Evolutionary conservation across 352 stramenopile species (phyloP).

Genomic region (Phytopythium vexans): DNA sequence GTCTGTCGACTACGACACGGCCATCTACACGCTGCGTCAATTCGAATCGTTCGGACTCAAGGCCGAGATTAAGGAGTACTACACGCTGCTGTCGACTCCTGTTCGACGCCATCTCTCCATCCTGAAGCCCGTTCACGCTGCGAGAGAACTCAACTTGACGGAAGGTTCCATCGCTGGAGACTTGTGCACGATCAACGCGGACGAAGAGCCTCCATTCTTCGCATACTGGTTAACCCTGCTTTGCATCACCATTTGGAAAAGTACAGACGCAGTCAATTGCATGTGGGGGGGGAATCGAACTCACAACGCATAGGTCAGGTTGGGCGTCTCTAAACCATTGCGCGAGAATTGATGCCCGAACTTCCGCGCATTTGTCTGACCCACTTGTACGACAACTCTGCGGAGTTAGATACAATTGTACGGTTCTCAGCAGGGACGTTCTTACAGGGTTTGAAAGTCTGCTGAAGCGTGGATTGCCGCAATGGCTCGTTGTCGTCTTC

Average conservation of each 20-base stretch:
- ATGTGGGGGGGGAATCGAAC: no score
- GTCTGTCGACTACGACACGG: constrained; percentile 29
- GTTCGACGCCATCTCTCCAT: no score
- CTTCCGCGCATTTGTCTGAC: no score
- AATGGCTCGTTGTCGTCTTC: constrained; percentile 1
- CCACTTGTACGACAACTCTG: no score
- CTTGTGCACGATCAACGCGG: constrained; percentile 28
- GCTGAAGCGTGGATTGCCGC: constrained; percentile 15
- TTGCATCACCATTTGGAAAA: no score
- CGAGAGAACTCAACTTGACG: constrained; percentile 30
- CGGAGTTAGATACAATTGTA: no score
- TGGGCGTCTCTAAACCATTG: no score
- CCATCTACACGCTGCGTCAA: constrained; percentile 26
- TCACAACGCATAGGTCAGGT: no score
- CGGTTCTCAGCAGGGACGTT: no score
- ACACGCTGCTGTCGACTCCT: no score
- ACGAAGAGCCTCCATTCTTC: constrained; percentile 57
- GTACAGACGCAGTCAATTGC: no score
- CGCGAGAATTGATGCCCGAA: no score
- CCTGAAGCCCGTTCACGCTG: constrained; percentile 21
- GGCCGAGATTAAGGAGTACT: constrained; percentile 41
- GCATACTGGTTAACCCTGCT: constrained; percentile 38
- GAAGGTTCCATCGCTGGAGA: not conserved
- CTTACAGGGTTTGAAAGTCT: not conserved
- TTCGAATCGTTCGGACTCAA: constrained; percentile 41